phyloP scores from a whole-genome alignment of 345 rosid genomes.

The Durio zibethinus region DNA sequence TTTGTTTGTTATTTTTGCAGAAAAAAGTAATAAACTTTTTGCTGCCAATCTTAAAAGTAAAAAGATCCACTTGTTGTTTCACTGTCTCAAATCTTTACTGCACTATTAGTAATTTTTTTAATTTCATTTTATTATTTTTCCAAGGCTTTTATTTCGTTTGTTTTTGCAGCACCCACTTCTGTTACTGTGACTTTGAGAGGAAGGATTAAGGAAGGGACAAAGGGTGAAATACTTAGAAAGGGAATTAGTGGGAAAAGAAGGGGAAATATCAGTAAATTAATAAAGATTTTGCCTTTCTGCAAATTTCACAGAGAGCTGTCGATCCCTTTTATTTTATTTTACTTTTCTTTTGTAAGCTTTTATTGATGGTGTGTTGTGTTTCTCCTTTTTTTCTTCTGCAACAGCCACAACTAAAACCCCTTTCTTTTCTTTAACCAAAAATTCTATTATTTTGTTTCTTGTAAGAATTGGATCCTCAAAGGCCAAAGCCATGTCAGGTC shows the following conservation, averaged over 20 bases:
- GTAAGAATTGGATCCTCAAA: slow-evolving; percentile 22
- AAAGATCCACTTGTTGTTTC: background rate
- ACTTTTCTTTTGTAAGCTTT: background rate
- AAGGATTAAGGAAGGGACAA: background rate
- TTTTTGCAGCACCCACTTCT: background rate
- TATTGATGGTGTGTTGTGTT: slow-evolving; percentile 39
- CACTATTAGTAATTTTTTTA: background rate
- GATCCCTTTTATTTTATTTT: background rate
- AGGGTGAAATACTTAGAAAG: background rate
- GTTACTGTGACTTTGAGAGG: background rate
- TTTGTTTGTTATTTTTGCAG: background rate
- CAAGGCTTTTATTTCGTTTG: background rate
- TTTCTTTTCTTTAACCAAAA: slow-evolving; percentile 20
- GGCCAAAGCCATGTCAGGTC: slow-evolving; percentile 69
- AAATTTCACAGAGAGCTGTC: slow-evolving; percentile 26
- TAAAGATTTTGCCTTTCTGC: slow-evolving; percentile 20
- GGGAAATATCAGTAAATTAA: background rate
- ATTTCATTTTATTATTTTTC: background rate
- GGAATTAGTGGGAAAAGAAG: background rate
- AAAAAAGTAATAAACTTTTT: background rate
- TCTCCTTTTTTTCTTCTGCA: slow-evolving; percentile 37
- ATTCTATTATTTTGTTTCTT: slow-evolving; percentile 18
- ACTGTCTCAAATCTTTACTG: background rate
- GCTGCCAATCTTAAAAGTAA: background rate
- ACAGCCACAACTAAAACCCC: slow-evolving; percentile 42